Conservation (phyloP, 75 land plant genomes). For the Ceratopteris richardii region DNA sequence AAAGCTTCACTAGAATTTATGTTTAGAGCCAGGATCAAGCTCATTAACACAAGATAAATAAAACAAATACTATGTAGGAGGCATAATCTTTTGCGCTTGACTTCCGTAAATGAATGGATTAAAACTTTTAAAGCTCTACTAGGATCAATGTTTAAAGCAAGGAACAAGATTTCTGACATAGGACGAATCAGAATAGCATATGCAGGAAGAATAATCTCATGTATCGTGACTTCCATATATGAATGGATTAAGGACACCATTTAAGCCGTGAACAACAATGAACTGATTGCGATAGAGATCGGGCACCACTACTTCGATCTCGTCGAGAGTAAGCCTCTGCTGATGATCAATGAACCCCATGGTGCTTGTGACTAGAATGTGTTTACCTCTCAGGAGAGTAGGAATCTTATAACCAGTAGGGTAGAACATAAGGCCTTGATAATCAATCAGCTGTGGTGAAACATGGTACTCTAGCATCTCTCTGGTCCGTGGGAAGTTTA, state of each 20-base stretch:
- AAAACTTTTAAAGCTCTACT: too few relatives aligned
- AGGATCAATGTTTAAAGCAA: too few relatives aligned
- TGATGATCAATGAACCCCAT: not conserved
- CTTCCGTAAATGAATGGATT: too few relatives aligned
- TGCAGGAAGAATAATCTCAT: not conserved
- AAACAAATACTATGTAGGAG: too few relatives aligned
- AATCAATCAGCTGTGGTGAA: not conserved
- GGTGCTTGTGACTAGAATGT: not conserved
- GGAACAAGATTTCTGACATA: too few relatives aligned
- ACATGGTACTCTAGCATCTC: not conserved
- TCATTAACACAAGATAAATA: too few relatives aligned
- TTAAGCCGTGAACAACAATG: not conserved
- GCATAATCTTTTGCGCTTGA: too few relatives aligned
- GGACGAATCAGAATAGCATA: not conserved
- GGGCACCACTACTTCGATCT: not conserved
- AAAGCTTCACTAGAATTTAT: too few relatives aligned
- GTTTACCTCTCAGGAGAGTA: not conserved
- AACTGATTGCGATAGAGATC: not conserved
- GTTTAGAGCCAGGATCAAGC: too few relatives aligned
- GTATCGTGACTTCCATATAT: not conserved
- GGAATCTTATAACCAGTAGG: not conserved
- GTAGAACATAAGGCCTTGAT: not conserved
- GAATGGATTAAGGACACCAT: constrained; percentile 2
- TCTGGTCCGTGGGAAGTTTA: not conserved
- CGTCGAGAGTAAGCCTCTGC: not conserved